Conservation (phyloP, 108 stramenopile species). For the Skeletonema tropicum region DNA sequence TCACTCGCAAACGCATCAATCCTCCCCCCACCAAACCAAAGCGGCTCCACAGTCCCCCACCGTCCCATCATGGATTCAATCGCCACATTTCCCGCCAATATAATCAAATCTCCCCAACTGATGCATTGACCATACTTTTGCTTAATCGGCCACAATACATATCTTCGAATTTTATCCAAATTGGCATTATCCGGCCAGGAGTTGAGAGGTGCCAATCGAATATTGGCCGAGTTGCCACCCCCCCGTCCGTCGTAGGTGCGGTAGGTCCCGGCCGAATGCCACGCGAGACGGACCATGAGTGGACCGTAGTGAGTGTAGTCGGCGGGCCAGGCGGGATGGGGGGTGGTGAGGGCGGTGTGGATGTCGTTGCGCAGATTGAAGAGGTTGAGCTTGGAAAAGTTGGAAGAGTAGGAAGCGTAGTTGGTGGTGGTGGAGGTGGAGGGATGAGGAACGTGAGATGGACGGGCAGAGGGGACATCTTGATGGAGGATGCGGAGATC, state of each 20-base stretch:
- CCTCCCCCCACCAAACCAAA: conserved; percentile 76
- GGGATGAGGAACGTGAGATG: conserved; percentile 37
- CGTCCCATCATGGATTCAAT: conserved; percentile 64
- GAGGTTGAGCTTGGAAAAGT: conserved; percentile 54
- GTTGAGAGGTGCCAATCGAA: conserved; percentile 75
- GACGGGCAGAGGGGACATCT: conserved; percentile 48
- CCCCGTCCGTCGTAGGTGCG: conserved; percentile 77
- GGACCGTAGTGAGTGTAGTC: conserved; percentile 82
- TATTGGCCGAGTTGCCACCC: conserved; percentile 64
- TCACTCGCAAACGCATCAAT: conserved; percentile 69
- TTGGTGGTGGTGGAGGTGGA: background rate
- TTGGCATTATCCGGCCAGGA: conserved; percentile 87
- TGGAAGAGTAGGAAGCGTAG: conserved; percentile 52
- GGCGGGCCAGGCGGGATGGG: conserved; percentile 69
- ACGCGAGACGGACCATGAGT: conserved; percentile 67
- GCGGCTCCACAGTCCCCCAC: conserved; percentile 54
- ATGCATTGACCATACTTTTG: conserved; percentile 67
- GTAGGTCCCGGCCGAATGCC: conserved; percentile 80
- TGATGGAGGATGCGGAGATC: conserved; percentile 61
- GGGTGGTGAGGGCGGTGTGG: conserved; percentile 52
- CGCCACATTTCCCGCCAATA: conserved; percentile 83
- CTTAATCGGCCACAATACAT: conserved; percentile 77
- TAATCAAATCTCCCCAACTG: conserved; percentile 82
- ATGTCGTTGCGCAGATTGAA: conserved; percentile 59
- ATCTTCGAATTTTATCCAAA: conserved; percentile 70